Conservation (phyloP, 164 flowering plant species). For the Buxus sempervirens region DNA sequence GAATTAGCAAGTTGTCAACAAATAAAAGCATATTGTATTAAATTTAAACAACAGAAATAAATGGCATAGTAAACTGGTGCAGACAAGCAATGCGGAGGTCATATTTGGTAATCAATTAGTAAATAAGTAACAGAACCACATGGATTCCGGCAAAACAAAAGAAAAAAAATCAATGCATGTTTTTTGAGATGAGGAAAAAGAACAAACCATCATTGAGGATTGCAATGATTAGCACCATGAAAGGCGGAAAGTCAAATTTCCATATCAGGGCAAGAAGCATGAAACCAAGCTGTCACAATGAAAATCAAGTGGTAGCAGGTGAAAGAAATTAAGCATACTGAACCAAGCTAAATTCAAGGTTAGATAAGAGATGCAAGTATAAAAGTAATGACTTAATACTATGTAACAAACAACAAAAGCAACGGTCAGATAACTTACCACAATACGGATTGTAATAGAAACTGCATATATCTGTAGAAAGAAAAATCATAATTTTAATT, state of each 20-base stretch:
- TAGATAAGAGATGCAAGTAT: background rate
- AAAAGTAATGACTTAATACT: background rate
- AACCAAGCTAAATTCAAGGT: background rate
- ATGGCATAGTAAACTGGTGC: background rate
- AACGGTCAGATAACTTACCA: constrained; percentile 45
- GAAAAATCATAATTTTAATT: background rate
- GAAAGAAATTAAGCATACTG: background rate
- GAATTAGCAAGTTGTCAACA: background rate
- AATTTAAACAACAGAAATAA: background rate
- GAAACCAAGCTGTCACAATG: constrained; percentile 68
- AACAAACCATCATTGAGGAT: constrained; percentile 82
- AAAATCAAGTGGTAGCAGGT: background rate
- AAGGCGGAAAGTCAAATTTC: constrained; percentile 89
- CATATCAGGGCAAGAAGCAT: constrained; percentile 85
- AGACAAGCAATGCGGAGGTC: background rate
- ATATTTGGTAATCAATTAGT: background rate
- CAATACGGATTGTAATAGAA: constrained; percentile 91
- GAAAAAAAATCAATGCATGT: background rate
- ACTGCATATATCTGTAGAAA: constrained; percentile 81
- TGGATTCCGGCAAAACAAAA: background rate
- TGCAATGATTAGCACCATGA: constrained; percentile 91
- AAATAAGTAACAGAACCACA: background rate
- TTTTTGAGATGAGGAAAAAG: background rate
- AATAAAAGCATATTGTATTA: background rate
- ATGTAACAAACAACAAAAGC: background rate